Percentiles rank a stretch among this genome's conserved stretches.
These are phyloP conservation scores for Cladophialophora bantiana DNA, from an alignment of 2,329 filamentous ascomycete species.

Conservation along the genomic window DNA sequence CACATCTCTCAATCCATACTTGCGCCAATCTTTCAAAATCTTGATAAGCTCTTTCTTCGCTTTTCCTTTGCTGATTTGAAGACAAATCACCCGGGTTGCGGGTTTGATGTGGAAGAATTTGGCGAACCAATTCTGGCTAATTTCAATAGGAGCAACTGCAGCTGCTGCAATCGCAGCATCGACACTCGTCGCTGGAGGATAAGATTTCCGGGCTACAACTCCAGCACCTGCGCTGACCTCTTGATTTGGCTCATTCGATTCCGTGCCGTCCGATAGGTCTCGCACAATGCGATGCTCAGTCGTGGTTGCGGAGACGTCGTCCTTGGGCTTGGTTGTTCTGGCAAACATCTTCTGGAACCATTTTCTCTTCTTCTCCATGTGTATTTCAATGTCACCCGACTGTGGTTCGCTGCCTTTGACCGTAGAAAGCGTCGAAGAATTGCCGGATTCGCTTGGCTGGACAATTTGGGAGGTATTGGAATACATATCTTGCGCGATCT, in stretches of 20 bases:
- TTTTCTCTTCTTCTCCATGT: constrained; percentile 37
- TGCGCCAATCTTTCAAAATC: constrained; percentile 79
- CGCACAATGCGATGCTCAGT: constrained; percentile 36
- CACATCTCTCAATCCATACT: constrained; percentile 81
- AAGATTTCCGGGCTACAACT: constrained; percentile 16
- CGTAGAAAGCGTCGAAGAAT: constrained; percentile 24
- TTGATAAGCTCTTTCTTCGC: constrained; percentile 78
- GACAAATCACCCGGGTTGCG: constrained; percentile 75
- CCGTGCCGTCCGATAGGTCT: constrained; percentile 31
- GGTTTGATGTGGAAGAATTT: constrained; percentile 90
- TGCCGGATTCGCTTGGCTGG: constrained; percentile 40
- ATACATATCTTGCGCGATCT: constrained; percentile 41
- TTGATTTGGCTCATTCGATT: constrained; percentile 13
- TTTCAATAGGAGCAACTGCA: constrained; percentile 61
- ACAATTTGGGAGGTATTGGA: constrained; percentile 34
- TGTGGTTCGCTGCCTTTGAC: constrained; percentile 25
- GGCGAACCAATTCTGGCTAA: constrained; percentile 84
- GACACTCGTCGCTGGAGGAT: constrained; percentile 35
- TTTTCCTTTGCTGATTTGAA: constrained; percentile 73
- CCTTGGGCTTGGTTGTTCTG: constrained; percentile 30
- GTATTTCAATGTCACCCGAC: constrained; percentile 33
- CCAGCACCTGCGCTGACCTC: constrained; percentile 2
- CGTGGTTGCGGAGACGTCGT: constrained; percentile 53
- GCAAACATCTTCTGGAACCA: constrained; percentile 42
- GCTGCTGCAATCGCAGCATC: constrained; percentile 34